Evolutionary conservation across 495 filamentous ascomycete species (phyloP).

Genomic region (Tuber melanosporum): DNA sequence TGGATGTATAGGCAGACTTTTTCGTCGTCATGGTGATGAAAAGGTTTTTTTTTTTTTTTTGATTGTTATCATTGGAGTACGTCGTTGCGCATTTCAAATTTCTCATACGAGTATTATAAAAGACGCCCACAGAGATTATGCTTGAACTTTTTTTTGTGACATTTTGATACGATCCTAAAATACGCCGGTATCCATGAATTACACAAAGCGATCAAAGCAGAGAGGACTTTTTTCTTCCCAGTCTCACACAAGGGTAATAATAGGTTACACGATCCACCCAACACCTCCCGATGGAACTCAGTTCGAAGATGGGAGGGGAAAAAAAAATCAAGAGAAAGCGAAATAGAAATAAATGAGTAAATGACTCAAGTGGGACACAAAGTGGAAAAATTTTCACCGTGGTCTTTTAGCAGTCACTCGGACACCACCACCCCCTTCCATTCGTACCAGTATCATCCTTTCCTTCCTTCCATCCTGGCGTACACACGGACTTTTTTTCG

Average conservation of each 20-base stretch:
- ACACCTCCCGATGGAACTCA: not conserved
- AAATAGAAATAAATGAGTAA: not conserved
- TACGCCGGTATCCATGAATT: not conserved
- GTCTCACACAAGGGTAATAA: not conserved
- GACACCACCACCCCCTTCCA: not conserved
- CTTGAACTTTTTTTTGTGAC: not conserved
- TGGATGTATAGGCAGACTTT: not conserved
- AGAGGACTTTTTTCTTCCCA: not conserved
- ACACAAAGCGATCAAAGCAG: conserved; percentile 33
- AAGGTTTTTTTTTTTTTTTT: not conserved
- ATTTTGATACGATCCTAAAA: not conserved
- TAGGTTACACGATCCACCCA: not conserved
- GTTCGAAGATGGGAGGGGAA: not conserved
- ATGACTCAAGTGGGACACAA: conserved; percentile 1
- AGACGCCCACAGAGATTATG: not conserved
- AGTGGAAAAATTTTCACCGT: not conserved
- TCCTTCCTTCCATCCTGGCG: not conserved
- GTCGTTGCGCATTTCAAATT: not conserved
- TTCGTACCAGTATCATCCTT: not conserved
- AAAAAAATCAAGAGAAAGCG: not conserved
- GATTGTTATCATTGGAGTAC: not conserved
- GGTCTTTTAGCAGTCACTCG: not conserved
- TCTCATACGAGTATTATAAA: not conserved
- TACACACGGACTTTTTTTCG: not conserved
- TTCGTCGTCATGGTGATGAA: not conserved